Evolutionary conservation across 2,329 filamentous ascomycete species (phyloP), one percentile per base, ranked within the genome.

Genomic region (Lachnellula suecica): DNA sequence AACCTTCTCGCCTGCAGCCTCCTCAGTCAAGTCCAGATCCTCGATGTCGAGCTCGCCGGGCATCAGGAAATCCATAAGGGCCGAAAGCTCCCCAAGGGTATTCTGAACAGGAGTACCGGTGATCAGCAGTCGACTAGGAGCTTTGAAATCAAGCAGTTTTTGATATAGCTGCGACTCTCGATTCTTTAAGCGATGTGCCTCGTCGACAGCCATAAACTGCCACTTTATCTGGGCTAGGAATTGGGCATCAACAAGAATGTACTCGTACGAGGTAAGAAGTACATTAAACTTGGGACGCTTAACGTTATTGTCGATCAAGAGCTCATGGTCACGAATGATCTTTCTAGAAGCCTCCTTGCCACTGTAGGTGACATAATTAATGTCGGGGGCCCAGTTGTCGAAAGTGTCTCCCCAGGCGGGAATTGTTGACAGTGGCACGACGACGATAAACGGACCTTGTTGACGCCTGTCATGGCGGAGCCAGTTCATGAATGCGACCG

Each of bases 341-440:
- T 79, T 87, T 41, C 95, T 89, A 27, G 94, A 87, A 29, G 87
- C 82, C 68, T 94, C 88, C 49, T 91, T 93, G 46, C 95, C 94
- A 47, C 93, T 90, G 71, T 99, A 99, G 48, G 97, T 90, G 52
- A 99, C 89, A 70, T 97, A 97, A 71, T 99, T 97, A 57, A 97
- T 73, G 67, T 97, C 93, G 0, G 94, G 94, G 2, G 94, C 86
- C 94, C 94, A 99, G 59, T 88, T 79, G 70, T 97, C 94, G 71
- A 99, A 97, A 0, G 94, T 99, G 66, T 99, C 94, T 42, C 91
- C 94, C 94, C 94, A 99, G 2, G 94, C 91, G 6, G 94, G 93
- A 74, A 99, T 96, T 44, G 96, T 96, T 55, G 93, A 97, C 22
- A 99, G 79, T 24, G 94, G 94, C 7, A 96, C 94, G n/a, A 97